A percentile compares a stretch with the other conserved stretches of the same genome.
These are phyloP conservation scores for Cryptococcus sp. DNA, from an alignment of 1,284 basidiomycete species.

Conservation along the genomic window DNA sequence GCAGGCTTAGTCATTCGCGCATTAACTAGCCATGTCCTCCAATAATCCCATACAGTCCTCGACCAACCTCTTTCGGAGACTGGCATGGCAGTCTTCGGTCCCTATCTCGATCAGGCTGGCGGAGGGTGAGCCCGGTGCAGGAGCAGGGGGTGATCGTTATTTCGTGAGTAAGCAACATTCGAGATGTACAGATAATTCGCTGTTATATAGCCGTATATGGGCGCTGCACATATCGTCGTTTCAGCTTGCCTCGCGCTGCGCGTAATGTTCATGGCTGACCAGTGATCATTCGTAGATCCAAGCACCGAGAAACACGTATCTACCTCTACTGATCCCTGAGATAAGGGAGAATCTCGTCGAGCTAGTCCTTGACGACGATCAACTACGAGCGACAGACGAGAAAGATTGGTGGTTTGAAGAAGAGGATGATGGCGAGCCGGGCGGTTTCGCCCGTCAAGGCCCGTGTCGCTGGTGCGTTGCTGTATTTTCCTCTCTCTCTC, in stretches of 20 bases:
- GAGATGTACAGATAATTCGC: no score
- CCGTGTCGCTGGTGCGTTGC: conserved; percentile 69
- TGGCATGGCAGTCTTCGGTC: conserved; percentile 51
- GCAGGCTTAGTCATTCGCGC: background rate
- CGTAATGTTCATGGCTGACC: background rate
- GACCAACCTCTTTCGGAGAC: conserved; percentile 45
- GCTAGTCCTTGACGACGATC: conserved; percentile 80
- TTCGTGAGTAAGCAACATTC: conserved; percentile 38
- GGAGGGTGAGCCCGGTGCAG: conserved; percentile 33
- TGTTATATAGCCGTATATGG: no score
- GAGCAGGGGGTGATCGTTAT: conserved; percentile 39
- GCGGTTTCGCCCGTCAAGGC: conserved; percentile 57
- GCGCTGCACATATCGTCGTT: no score
- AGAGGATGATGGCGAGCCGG: conserved; percentile 55
- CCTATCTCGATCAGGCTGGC: conserved; percentile 44
- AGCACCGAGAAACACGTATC: conserved; percentile 84
- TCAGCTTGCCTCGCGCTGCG: no score
- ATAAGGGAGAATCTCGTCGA: conserved; percentile 82
- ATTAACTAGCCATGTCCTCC: background rate
- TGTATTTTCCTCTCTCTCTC: background rate
- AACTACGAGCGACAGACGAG: conserved; percentile 61
- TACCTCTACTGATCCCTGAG: conserved; percentile 84
- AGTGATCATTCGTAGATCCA: conserved; percentile 48
- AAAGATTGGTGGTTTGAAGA: conserved; percentile 92
- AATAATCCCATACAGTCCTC: conserved; percentile 31